Conservation (phyloP, 805 yeast genomes). For the Wickerhamiella spandovensis region DNA sequence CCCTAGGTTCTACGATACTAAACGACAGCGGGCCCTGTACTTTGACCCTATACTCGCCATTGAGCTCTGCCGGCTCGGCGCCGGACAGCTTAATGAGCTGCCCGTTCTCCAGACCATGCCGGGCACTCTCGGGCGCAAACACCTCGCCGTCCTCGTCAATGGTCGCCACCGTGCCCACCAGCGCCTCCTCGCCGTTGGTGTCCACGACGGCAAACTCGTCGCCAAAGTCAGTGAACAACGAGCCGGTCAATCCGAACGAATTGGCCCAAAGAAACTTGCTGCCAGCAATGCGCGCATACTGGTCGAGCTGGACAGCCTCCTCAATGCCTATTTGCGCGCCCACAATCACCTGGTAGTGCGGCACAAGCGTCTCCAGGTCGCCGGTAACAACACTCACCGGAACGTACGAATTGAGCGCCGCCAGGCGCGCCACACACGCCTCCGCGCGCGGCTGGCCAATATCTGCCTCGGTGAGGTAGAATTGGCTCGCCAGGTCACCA, state of each 20-base stretch:
- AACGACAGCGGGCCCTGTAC: conserved; percentile 94
- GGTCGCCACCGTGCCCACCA: conserved; percentile 74
- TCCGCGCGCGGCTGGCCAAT: conserved; percentile 68
- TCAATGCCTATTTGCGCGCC: conserved; percentile 49
- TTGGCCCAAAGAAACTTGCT: conserved; percentile 75
- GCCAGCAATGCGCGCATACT: conserved; percentile 54
- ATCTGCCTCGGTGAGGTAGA: conserved; percentile 59
- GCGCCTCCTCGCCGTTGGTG: conserved; percentile 86
- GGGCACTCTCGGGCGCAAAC: conserved; percentile 79
- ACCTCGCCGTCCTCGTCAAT: conserved; percentile 81
- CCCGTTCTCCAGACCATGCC: conserved; percentile 92
- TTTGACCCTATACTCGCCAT: conserved; percentile 58
- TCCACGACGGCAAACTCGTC: conserved; percentile 66
- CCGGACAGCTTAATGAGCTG: conserved; percentile 77
- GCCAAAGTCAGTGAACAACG: conserved; percentile 84
- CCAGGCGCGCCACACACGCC: conserved; percentile 51
- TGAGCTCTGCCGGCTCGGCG: conserved; percentile 68
- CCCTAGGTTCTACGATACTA: conserved; percentile 45
- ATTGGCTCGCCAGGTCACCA: conserved; percentile 77
- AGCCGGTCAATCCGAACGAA: conserved; percentile 78
- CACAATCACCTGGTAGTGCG: conserved; percentile 60
- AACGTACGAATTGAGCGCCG: conserved; percentile 81
- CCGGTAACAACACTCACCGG: conserved; percentile 56
- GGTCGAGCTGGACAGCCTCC: conserved; percentile 62
- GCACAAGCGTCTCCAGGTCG: conserved; percentile 39